Percentiles rank a stretch among this genome's conserved stretches.
phyloP scores from a whole-genome alignment of 2,329 filamentous ascomycete genomes.

The Ambrosiella cleistominuta region DNA sequence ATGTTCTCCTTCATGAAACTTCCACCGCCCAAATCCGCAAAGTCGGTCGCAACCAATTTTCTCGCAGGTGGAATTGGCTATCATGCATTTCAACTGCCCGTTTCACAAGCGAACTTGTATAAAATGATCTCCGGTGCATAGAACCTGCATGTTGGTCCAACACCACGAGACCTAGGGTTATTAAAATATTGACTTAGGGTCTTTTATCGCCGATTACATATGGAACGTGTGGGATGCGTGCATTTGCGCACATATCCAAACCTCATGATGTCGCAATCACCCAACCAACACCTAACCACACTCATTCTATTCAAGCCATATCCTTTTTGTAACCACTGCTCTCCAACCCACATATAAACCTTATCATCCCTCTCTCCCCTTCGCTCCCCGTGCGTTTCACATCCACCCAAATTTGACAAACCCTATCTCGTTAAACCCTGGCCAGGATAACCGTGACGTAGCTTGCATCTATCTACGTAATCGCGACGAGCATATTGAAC shows the following conservation, averaged over 20 bases:
- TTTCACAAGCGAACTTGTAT: too few species aligned
- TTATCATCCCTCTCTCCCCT: neutral
- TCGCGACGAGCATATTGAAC: neutral
- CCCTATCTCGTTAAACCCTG: neutral
- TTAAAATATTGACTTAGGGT: too few species aligned
- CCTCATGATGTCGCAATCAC: neutral
- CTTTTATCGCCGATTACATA: too few species aligned
- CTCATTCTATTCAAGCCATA: neutral
- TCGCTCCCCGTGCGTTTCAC: neutral
- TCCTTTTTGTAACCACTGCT: neutral
- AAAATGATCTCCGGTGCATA: too few species aligned
- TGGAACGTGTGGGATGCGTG: neutral
- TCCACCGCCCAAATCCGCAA: too few species aligned
- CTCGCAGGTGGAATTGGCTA: too few species aligned
- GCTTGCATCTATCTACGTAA: neutral
- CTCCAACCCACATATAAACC: neutral
- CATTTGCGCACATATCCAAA: constrained; percentile 9
- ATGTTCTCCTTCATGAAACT: too few species aligned
- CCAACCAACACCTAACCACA: neutral
- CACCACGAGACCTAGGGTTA: too few species aligned
- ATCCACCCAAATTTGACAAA: neutral
- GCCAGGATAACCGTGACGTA: neutral
- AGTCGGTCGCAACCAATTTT: too few species aligned
- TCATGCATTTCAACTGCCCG: too few species aligned
- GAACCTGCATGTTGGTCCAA: too few species aligned